Percentiles rank a stretch among this genome's conserved stretches.
Evolutionary conservation across 2,329 filamentous ascomycete species (phyloP).

Genomic region (Botrytis byssoidea): DNA sequence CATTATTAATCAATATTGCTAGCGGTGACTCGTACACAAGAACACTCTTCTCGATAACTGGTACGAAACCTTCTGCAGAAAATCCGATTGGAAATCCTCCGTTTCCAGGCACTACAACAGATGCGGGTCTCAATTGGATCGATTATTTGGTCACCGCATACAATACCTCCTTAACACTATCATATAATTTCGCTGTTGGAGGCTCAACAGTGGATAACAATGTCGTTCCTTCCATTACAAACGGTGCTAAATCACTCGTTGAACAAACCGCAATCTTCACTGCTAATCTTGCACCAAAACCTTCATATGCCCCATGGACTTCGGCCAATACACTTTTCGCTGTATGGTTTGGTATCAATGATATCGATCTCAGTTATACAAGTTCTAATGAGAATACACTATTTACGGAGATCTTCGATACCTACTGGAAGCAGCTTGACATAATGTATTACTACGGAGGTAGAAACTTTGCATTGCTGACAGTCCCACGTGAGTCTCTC

Average conservation of each 20-base stretch:
- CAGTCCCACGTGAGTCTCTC: constrained; percentile 43
- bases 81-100: constrained; percentile 15
- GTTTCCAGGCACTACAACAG: constrained; percentile 11
- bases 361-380: constrained; percentile 9
- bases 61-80: background rate
- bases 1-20: background rate
- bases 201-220: background rate
- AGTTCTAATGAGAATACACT: background rate
- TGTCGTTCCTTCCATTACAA: background rate
- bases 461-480: constrained; percentile 49
- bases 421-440: constrained; percentile 14
- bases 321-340: constrained; percentile 13
- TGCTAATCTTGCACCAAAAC: constrained; percentile 11
- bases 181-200: constrained; percentile 3
- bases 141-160: constrained; percentile 4
- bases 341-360: constrained; percentile 14
- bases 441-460: constrained; percentile 46
- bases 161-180: constrained; percentile 4
- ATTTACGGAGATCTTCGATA: constrained; percentile 1
- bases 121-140: constrained; percentile 12
- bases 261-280: constrained; percentile 5
- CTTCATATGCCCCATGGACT: constrained; percentile 12
- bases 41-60: constrained; percentile 13
- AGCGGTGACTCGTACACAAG: constrained; percentile 13
- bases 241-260: constrained; percentile 1